Conservation (phyloP, 2,329 filamentous ascomycete species). For the Neonectria hederae region DNA sequence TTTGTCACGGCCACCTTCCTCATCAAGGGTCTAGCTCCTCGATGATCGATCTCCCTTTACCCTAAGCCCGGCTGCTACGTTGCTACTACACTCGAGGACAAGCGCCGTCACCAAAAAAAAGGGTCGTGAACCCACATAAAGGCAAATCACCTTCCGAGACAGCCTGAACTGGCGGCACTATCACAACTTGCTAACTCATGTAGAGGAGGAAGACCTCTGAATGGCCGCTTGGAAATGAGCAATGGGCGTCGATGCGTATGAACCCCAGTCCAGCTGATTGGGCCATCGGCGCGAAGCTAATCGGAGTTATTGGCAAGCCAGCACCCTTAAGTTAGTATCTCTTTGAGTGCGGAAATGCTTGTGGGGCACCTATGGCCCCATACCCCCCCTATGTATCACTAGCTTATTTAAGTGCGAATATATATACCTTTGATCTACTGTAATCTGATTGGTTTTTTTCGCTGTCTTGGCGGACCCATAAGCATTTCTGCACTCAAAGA, state of each 20-base stretch:
- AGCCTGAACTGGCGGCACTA: conserved; percentile 10
- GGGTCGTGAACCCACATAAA: conserved; percentile 9
- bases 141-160: conserved; percentile 34
- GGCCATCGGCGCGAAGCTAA: conserved; percentile 2
- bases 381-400: too few relatives aligned
- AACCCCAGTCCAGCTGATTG: conserved; percentile 10
- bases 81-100: background rate
- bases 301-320: background rate
- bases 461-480: too few relatives aligned
- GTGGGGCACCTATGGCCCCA: too few relatives aligned
- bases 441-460: too few relatives aligned
- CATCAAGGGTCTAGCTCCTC: background rate
- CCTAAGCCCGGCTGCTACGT: background rate
- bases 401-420: too few relatives aligned
- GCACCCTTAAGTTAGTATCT: background rate
- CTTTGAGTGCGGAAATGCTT: too few relatives aligned
- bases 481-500: too few relatives aligned
- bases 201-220: background rate
- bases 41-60: conserved; percentile 6
- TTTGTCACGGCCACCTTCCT: background rate
- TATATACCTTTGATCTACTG: too few relatives aligned
- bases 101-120: background rate
- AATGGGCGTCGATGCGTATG: conserved; percentile 5
- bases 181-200: background rate
- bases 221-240: conserved; percentile 5